Evolutionary conservation across 495 filamentous ascomycete genomes (phyloP), one percentile per base, ranked within the genome.

Genomic region (Xylaria sp.): DNA sequence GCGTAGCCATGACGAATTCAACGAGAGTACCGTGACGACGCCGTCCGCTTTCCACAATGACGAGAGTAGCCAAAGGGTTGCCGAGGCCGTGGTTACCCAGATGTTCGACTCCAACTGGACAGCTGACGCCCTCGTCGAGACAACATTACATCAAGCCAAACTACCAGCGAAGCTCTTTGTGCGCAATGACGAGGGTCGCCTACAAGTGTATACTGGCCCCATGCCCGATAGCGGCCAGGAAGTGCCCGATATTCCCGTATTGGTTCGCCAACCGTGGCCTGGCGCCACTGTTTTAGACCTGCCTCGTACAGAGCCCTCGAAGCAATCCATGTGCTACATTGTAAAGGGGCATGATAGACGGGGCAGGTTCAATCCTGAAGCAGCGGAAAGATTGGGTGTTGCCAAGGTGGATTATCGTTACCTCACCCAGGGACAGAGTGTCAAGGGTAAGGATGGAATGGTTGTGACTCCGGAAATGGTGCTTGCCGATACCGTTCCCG

Each of bases 41-140:
- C 1, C 48, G 9, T 29, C 46, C 6, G 7, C 31, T 14, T 41
- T 48, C 44, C n/a, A 3, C 12, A 75, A 81, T 19, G 72, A 79
- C 24, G 75, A 78, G 37, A 79, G 88, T 41, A 79, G 88, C 72
- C 83, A 88, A 61, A 71, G 87, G 63, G 78, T 91, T 19, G 83
- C 87, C 9, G 85, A 90, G 62, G 79, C 82, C 1, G 81, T 95
- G 33, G 89, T 97, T 17, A 81, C 83, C 2, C 85, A 91, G 73
- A 97, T 98, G 94, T 97, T 97, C 75, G 83, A 92, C 72, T 94
- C 92, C 0, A 77, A 85, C 48, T 96, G 93, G 93, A 86, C 81
- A 14, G 80, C 92, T 69, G 93, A 97, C 73, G 80, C 88, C 1
- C 81, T 97, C 12, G 70, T 86, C 9, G 89, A 92, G 73, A 88